Conservation (phyloP, 345 rosid species). For the Eucalyptus albens region DNA sequence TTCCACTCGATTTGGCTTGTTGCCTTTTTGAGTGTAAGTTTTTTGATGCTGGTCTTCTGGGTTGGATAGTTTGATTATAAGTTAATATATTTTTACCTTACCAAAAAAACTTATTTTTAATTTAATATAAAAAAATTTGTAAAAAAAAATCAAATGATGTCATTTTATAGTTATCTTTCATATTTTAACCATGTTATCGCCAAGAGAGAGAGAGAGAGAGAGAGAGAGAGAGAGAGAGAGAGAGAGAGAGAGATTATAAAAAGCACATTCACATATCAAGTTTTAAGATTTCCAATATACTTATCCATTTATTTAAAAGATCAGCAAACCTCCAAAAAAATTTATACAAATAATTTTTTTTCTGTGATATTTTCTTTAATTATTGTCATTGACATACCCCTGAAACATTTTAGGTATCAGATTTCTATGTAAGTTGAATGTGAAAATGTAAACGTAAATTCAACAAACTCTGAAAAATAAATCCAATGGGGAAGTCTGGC, state of each 20-base stretch:
- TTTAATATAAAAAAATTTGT: too few species aligned
- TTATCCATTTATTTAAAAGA: neutral
- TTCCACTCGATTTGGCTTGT: too few species aligned
- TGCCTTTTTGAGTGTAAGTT: too few species aligned
- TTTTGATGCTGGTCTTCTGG: too few species aligned
- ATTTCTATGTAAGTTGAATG: neutral
- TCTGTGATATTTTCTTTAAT: neutral
- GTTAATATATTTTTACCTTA: too few species aligned
- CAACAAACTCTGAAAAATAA: neutral
- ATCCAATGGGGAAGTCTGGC: neutral
- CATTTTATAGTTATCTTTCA: neutral
- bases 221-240: neutral
- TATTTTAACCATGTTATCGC: too few species aligned
- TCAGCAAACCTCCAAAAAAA: too few species aligned
- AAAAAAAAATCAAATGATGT: too few species aligned
- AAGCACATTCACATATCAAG: neutral
- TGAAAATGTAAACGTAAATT: neutral
- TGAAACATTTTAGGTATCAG: neutral
- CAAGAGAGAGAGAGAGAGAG: too few species aligned
- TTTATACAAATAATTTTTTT: neutral
- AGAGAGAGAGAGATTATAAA: neutral
- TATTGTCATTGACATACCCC: neutral
- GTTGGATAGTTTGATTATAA: too few species aligned
- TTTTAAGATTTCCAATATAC: too few species aligned
- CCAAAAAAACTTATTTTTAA: too few species aligned